Base-by-base conservation (phyloP, 2,329 filamentous ascomycete species). In the Fusarium nodosum region DNA sequence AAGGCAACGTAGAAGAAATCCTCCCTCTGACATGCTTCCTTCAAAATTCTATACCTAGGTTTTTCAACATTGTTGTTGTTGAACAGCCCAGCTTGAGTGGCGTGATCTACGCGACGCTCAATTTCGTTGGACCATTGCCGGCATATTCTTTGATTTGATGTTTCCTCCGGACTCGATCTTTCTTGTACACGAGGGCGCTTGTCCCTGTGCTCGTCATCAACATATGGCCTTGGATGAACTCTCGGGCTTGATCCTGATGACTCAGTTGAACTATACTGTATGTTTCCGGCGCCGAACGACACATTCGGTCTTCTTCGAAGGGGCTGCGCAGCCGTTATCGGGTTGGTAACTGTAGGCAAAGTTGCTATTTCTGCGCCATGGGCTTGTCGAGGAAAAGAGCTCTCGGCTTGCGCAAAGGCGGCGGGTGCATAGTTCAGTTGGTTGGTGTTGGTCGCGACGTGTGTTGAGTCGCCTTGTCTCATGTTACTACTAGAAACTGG, bases 1-100 rank as follows among this genome's bases (percentile, higher is more conserved):
- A 92, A 75, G 8, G 85, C 81, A 51, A 93, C 71, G 74, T 90
- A 94, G 73, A 91, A 87, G 47, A 81, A 66, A 75, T 94, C 92
- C 7, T 83, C 77, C 1, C 75, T 71, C 3, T 66, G 44, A 67
- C 88, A 90, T 2, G 91, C 91, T 26, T 87, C 80, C 28, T 68
- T 73, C 15, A 94, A 79, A 10, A 91, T 81, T n/a, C 76, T 68
- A 34, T 88, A 80, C 31, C 91, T 83, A 26, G 80, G 80, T 45
- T 75, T 72, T 62, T 87, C 86, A 3, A 84, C 71, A 39, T 51
- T 50, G n/a, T 68, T 16, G 31, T 16, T 33, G 56, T 76, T 76
- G 22, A 76, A 67, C 31, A 26, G 51, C 22, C 56, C 63, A 24
- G 46, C 41, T 22, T 36, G 62, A 15, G 56, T 46, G 31, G 52